Conservation (phyloP, 805 yeast species). For the Metschnikowia lochheadii region DNA sequence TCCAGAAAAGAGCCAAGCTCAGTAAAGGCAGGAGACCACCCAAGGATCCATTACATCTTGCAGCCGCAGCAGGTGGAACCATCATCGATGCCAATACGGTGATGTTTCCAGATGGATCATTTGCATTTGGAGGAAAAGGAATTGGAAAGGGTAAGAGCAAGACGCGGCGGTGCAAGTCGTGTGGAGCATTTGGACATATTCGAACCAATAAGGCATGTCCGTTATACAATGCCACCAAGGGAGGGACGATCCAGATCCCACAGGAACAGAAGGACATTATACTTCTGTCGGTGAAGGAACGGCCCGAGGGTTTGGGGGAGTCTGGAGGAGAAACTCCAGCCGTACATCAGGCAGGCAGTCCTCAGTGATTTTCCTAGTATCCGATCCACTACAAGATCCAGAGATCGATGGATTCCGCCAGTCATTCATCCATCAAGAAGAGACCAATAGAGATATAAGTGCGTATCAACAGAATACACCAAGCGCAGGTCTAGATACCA, state of each 20-base stretch:
- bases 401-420: no score
- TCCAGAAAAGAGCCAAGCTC: conserved; percentile 67
- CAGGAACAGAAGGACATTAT: conserved; percentile 19
- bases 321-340: conserved; percentile 7
- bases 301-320: conserved; percentile 8
- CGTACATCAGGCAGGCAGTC: neutral
- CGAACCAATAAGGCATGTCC: conserved; percentile 92
- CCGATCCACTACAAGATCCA: neutral
- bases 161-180: conserved; percentile 84
- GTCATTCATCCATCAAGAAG: no score
- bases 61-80: conserved; percentile 42
- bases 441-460: no score
- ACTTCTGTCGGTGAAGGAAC: conserved; percentile 15
- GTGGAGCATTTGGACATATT: conserved; percentile 95
- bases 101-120: conserved; percentile 40
- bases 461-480: no score
- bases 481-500: neutral
- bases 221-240: conserved; percentile 49
- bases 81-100: conserved; percentile 42
- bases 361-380: neutral
- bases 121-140: conserved; percentile 58
- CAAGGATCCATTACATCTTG: conserved; percentile 34
- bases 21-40: conserved; percentile 37
- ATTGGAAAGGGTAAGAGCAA: conserved; percentile 69
- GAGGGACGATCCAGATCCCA: conserved; percentile 22